phyloP scores from a whole-genome alignment of 352 stramenopile species.

The Phytophthora crassamura region DNA sequence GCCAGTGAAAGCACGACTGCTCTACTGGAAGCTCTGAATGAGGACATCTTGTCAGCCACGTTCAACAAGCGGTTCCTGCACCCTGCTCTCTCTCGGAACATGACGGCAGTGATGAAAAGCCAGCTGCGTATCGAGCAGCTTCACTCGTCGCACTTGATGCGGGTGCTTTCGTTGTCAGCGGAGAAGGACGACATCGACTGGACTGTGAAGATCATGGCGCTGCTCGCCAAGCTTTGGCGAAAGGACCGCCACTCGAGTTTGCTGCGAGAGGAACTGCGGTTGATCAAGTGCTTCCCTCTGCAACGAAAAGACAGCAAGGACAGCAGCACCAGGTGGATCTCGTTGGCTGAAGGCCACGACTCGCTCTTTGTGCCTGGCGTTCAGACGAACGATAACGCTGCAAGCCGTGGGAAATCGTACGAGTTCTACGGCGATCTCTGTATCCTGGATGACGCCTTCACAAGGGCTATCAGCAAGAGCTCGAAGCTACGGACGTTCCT shows the following conservation, averaged over 20 bases:
- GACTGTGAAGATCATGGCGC: constrained; percentile 49
- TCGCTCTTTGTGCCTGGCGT: constrained; percentile 32
- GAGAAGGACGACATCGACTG: constrained; percentile 47
- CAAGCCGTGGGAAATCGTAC: constrained; percentile 19
- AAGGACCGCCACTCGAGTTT: constrained; percentile 55
- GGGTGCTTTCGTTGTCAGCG: constrained; percentile 47
- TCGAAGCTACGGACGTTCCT: constrained; percentile 56
- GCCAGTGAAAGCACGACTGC: constrained; percentile 20
- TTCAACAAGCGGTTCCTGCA: constrained; percentile 68
- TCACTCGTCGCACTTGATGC: constrained; percentile 65
- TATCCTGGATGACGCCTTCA: constrained; percentile 56
- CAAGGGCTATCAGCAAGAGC: constrained; percentile 26
- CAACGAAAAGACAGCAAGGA: constrained; percentile 23
- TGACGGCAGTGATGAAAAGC: constrained; percentile 56
- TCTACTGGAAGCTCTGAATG: constrained; percentile 24
- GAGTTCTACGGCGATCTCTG: constrained; percentile 50
- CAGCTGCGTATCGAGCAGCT: constrained; percentile 75
- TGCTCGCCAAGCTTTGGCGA: constrained; percentile 68
- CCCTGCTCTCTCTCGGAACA: constrained; percentile 39
- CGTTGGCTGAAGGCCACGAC: constrained; percentile 49
- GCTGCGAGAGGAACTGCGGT: constrained; percentile 65
- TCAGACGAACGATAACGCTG: constrained; percentile 3
- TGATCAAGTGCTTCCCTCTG: constrained; percentile 80
- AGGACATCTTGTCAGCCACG: constrained; percentile 34
- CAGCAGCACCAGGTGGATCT: constrained; percentile 42